Evolutionary conservation across 345 rosid genomes (phyloP), one percentile per base, ranked within the genome.

Genomic region (Heritiera fomes): DNA sequence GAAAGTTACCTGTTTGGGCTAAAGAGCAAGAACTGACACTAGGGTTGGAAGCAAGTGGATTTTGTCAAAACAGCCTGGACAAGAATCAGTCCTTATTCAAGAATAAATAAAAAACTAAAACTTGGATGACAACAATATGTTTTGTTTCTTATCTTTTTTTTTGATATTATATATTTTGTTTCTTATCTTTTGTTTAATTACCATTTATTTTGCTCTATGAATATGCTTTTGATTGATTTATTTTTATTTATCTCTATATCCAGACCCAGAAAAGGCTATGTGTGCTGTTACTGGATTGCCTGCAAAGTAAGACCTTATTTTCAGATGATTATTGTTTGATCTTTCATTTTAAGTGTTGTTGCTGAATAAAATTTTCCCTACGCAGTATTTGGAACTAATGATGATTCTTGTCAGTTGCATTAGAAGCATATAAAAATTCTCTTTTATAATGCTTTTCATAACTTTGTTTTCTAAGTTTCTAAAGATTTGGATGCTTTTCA

Each of bases 281-380:
- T 94, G 99, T 66, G 90, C 87, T 75, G 88, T 96, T 69, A 96
- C 97, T 46, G 99, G 99, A 80, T 80, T 94, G 85, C 98, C 97
- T 80, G 99, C 98, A 75, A 92, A 91, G 98, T 96, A 92, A 87
- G 95, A 47, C 69, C 67, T 58, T 73, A 14, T 64, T 75, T 47
- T 83, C 73, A 20, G 61, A n/a, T 83, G 7, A 28, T 61, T 60
- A 64, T 78, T 76, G n/a, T 18, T 62, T 70, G 18, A 40, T 83
- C 49, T 53, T 55, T 62, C 20, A 52, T 55, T 61, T 47, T 61
- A 66, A 71, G 20, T 59, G 49, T 69, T 38, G 55, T 9, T 60
- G 71, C 34, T 18, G 46, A 46, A 30, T n/a, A 15, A 17, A 40
- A 3, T 30, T 38, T 61, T 69, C 38, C 73, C 23, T 7, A 41